These are phyloP conservation scores for Dioscorea alata DNA, from an alignment of 106 monocot genomes.

Conservation along the genomic window DNA sequence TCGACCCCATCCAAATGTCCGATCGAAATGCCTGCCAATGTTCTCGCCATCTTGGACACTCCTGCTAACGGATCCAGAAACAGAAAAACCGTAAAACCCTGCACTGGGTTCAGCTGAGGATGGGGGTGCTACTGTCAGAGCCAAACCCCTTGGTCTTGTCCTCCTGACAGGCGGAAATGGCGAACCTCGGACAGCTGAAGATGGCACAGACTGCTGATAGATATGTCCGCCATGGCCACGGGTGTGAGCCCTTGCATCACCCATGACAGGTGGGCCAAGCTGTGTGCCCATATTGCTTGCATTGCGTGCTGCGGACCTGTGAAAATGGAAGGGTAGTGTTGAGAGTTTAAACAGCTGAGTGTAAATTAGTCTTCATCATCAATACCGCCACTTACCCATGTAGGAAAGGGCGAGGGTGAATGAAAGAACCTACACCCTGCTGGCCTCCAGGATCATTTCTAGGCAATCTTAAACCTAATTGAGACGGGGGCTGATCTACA, in stretches of 20 bases:
- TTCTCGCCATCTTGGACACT: conserved; percentile 22
- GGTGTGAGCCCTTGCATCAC: conserved; percentile 29
- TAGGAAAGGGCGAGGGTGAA: conserved; percentile 21
- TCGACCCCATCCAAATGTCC: conserved; percentile 33
- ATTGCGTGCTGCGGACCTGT: conserved; percentile 23
- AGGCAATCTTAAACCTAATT: conserved; percentile 23
- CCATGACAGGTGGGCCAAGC: conserved; percentile 23
- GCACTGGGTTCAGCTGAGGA: conserved; percentile 28
- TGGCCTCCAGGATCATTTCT: conserved; percentile 35
- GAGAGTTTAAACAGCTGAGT: too few relatives aligned
- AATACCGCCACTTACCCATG: conserved; percentile 17
- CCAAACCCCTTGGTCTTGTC: conserved; percentile 26
- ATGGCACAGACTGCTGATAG: conserved; percentile 36
- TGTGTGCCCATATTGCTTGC: conserved; percentile 27
- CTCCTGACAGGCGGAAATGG: conserved; percentile 26
- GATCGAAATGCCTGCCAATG: conserved; percentile 20
- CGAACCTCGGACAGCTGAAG: conserved; percentile 16
- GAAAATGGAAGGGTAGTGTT: background rate
- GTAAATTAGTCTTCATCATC: too few relatives aligned
- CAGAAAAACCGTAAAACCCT: conserved; percentile 29
- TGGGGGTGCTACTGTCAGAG: conserved; percentile 21
- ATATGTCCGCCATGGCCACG: conserved; percentile 19
- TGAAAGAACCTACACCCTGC: conserved; percentile 40
- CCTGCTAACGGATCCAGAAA: conserved; percentile 14
- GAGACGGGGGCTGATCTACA: conserved; percentile 36